A percentile compares a stretch with the other conserved stretches of the same genome.
phyloP scores from a whole-genome alignment of 2,329 filamentous ascomycete genomes.

The Diaporthe velutina region DNA sequence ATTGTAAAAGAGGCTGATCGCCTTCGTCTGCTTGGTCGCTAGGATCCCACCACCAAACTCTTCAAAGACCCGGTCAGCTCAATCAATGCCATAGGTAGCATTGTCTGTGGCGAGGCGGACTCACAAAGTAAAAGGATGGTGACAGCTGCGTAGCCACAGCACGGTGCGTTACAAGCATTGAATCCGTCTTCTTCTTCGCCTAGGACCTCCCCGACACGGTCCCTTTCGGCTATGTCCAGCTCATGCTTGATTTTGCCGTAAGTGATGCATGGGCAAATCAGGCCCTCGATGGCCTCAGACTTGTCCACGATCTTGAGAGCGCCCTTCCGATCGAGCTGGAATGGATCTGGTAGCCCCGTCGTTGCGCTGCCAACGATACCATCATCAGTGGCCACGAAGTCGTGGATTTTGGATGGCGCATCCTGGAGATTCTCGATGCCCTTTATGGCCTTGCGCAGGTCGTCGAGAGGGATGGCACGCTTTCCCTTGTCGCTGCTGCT shows the following conservation, averaged over 20 bases:
- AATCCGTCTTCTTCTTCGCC: background rate
- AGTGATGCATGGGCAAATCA: constrained; percentile 38
- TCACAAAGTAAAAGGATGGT: constrained; percentile 36
- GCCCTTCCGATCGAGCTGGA: constrained; percentile 26
- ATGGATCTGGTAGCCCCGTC: background rate
- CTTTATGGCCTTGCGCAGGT: background rate
- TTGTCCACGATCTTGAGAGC: constrained; percentile 36
- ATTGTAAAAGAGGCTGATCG: constrained; percentile 31
- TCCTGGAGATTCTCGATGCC: background rate
- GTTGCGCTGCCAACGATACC: constrained; percentile 5
- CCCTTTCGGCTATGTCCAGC: constrained; percentile 30
- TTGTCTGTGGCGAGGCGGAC: background rate
- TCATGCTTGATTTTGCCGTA: constrained; percentile 35
- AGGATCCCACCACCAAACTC: constrained; percentile 38
- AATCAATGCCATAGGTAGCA: no score
- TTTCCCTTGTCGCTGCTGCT: background rate
- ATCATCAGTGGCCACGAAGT: constrained; percentile 35
- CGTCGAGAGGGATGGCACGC: constrained; percentile 3
- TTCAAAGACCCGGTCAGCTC: constrained; percentile 17
- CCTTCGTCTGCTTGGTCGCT: constrained; percentile 34
- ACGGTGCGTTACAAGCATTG: constrained; percentile 30
- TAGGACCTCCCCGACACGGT: constrained; percentile 12
- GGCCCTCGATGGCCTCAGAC: constrained; percentile 31
- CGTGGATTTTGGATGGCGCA: constrained; percentile 17
- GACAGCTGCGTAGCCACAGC: constrained; percentile 31